These are phyloP conservation scores for Aphanomyces stellatus DNA, from an alignment of 352 stramenopile species.

Conservation along the genomic window DNA sequence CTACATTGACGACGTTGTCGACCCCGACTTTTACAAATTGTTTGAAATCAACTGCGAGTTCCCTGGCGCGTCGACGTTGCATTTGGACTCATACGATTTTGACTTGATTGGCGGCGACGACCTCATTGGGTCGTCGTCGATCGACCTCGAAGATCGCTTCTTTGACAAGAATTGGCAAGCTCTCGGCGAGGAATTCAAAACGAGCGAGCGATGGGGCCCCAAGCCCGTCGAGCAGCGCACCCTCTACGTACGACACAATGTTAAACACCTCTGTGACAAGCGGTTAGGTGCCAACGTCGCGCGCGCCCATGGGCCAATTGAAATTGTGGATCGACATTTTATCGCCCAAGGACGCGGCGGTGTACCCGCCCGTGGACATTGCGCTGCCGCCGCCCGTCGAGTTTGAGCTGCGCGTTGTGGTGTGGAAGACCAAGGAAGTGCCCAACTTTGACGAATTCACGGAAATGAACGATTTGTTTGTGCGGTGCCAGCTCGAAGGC, in stretches of 20 bases:
- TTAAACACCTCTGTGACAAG: not conserved
- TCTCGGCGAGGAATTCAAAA: slow-evolving; percentile 83
- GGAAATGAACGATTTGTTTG: slow-evolving; percentile 91
- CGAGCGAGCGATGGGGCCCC: slow-evolving; percentile 45
- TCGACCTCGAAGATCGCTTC: slow-evolving; percentile 90
- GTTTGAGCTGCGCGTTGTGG: slow-evolving; percentile 87
- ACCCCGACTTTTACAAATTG: slow-evolving; percentile 90
- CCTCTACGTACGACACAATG: slow-evolving; percentile 32
- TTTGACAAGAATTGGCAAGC: slow-evolving; percentile 85
- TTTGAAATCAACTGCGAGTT: slow-evolving; percentile 76
- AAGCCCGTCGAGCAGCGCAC: slow-evolving; percentile 79
- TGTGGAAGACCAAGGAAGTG: slow-evolving; percentile 90
- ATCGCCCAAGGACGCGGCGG: slow-evolving; percentile 53
- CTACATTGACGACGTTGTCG: slow-evolving; percentile 79
- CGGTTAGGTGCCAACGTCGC: slow-evolving; percentile 57
- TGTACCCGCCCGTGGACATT: slow-evolving; percentile 82
- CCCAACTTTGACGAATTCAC: slow-evolving; percentile 75
- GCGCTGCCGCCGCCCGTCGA: slow-evolving; percentile 64
- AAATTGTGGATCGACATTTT: slow-evolving; percentile 91
- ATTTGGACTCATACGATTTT: slow-evolving; percentile 86
- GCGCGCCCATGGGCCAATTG: slow-evolving; percentile 70
- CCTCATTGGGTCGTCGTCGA: slow-evolving; percentile 85
- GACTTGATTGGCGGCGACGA: slow-evolving; percentile 87
- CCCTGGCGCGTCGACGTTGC: slow-evolving; percentile 75
- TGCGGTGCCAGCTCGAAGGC: slow-evolving; percentile 83